A percentile compares a stretch with the other conserved stretches of the same genome.
Evolutionary conservation across 176 grass and related monocot species (phyloP).

Genomic region (Triticum turgidum): DNA sequence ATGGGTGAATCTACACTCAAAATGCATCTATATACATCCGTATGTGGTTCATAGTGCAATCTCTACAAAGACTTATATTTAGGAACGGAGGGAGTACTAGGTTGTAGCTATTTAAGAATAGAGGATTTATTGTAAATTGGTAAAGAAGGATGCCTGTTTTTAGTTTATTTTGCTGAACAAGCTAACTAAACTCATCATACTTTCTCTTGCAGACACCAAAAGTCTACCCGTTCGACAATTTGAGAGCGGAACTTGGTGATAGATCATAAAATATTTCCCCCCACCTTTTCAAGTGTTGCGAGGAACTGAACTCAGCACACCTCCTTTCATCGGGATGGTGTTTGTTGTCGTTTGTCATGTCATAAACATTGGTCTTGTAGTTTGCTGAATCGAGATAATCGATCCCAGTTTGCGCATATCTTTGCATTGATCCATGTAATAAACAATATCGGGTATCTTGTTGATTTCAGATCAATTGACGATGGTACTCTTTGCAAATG

Average conservation of each 20-base stretch:
- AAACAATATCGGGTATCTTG: not conserved
- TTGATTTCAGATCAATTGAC: not conserved
- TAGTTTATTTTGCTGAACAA: no score
- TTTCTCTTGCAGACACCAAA: conserved; percentile 77
- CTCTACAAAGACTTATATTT: no score
- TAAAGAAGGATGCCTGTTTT: no score
- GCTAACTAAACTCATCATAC: not conserved
- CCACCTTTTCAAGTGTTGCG: not conserved
- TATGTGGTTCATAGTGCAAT: no score
- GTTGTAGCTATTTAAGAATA: no score
- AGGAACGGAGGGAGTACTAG: no score
- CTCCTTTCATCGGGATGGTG: not conserved
- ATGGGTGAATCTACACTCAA: no score
- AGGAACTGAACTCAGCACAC: not conserved
- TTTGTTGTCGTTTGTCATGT: conserved; percentile 13
- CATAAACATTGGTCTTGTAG: not conserved
- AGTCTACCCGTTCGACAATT: conserved; percentile 90
- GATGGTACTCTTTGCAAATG: not conserved
- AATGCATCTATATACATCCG: no score
- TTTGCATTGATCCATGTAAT: not conserved
- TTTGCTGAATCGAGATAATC: not conserved
- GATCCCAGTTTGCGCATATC: not conserved
- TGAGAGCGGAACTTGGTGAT: conserved; percentile 78
- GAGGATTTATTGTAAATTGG: no score
- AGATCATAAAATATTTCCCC: conserved; percentile 34